Evolutionary conservation across 495 filamentous ascomycete genomes (phyloP).

Genomic region (Aspergillus avenaceus): DNA sequence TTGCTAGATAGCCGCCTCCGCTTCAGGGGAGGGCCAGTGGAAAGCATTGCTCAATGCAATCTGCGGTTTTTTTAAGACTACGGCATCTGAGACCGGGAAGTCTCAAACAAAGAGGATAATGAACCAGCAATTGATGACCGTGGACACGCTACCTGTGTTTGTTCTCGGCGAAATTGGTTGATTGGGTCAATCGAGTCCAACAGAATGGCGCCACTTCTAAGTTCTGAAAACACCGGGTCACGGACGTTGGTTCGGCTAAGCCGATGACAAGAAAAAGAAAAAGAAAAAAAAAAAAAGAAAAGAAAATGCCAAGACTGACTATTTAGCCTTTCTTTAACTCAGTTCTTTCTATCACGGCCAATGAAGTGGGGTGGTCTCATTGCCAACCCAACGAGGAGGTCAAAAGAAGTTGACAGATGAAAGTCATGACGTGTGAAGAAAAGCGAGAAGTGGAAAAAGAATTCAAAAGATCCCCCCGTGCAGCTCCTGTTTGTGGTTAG

Average conservation of each 20-base stretch:
- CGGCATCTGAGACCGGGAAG: neutral
- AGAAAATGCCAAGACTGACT: too few relatives aligned
- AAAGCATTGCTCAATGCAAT: slow-evolving; percentile 1
- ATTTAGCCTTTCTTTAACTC: too few relatives aligned
- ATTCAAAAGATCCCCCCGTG: neutral
- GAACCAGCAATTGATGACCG: neutral
- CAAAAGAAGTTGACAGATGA: neutral
- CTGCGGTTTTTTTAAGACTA: neutral
- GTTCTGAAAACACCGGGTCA: too few relatives aligned
- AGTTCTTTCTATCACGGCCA: too few relatives aligned
- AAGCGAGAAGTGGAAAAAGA: neutral
- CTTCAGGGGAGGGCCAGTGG: slow-evolving; percentile 10
- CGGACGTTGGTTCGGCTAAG: too few relatives aligned
- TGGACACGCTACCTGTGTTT: neutral
- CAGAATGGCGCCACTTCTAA: too few relatives aligned
- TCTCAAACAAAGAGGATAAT: neutral
- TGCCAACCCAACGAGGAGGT: neutral
- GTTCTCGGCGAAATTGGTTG: neutral
- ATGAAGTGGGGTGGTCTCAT: neutral
- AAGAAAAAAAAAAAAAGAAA: neutral
- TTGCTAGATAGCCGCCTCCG: slow-evolving; percentile 9
- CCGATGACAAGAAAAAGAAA: too few relatives aligned
- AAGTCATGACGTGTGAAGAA: neutral
- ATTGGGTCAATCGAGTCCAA: neutral
- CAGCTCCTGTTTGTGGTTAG: neutral